Evolutionary conservation across 371 early-diverging fungal genomes (phyloP).

Genomic region (Rhizomucor pusillus): DNA sequence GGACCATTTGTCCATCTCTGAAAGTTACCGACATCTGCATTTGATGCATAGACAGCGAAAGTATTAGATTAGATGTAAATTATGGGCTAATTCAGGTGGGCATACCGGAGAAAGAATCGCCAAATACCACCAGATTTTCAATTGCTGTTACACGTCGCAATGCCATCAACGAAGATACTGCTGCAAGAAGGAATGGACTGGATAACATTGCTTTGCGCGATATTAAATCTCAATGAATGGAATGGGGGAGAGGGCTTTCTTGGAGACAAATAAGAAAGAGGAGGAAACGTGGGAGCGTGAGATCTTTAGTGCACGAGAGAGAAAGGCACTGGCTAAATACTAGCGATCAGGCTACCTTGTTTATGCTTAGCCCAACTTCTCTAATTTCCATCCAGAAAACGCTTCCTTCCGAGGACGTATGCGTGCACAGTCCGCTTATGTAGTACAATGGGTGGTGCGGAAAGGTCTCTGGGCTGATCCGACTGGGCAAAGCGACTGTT

Average conservation of each 20-base stretch:
- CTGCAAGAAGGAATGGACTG: not conserved
- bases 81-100: not conserved
- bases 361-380: constrained; percentile 8
- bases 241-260: not conserved
- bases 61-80: not conserved
- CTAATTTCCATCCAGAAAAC: constrained; percentile 6
- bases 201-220: not conserved
- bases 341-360: not conserved
- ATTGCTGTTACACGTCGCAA: constrained; percentile 1
- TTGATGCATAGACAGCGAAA: not conserved
- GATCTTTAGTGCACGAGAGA: constrained; percentile 1
- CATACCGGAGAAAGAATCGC: constrained; percentile 50
- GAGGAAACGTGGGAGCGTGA: constrained; percentile 3
- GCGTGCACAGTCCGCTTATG: constrained; percentile 4
- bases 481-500: no score
- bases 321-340: not conserved
- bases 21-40: constrained; percentile 34
- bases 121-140: constrained; percentile 43
- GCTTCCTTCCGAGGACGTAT: not conserved
- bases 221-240: constrained; percentile 4
- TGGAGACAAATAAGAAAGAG: constrained; percentile 1
- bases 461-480: no score
- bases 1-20: constrained; percentile 42
- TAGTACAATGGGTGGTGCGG: constrained; percentile 4
- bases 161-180: not conserved